Evolutionary conservation across 2,329 filamentous ascomycete genomes (phyloP), one percentile per base, ranked within the genome.

Genomic region (Paramyrothecium roridum): DNA sequence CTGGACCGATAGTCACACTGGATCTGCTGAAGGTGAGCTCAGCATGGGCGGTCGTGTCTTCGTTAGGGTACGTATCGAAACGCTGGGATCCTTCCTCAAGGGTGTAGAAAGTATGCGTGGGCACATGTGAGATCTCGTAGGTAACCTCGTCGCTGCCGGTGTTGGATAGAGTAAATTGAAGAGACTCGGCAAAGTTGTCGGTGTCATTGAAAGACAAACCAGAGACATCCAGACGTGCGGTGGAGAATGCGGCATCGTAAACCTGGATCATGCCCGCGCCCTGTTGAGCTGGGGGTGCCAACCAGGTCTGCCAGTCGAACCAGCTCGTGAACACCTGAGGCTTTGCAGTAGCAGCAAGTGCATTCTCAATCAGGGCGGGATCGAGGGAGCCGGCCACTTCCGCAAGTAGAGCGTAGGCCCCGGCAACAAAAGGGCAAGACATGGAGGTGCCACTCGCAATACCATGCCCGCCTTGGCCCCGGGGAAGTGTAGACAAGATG

Each of bases 201-300:
- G 81, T 82, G 65, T 86, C 83, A 65, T 86, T 85, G 70, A 85
- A 84, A 8, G 79, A 74, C 16, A 87, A 70, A 64, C 76, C 80
- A 30, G 78, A 77, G 17, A 73, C 75, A 65, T 77, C 78, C 21
- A 85, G 69, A 20, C 80, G 61, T 1, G 76, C 78, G 1, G 74
- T 80, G n/a, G 78, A 70, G 60, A 79, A 76, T 11, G 82, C 78
- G 16, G 81, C 79, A 54, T 84, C 78, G 64, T 78, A 81, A 2
- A 80, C 82, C 59, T 84, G 79, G 3, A 57, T 49, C 22, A 71
- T 46, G 19, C 66, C 3, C 70, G 71, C 77, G 37, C 83, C 83
- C 60, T 84, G 80, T 65, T 86, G 82, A 2, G 77, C 65, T 12
- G 83, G 78, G 0, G 83, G 80, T 1, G 79, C 77, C 1, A 80